These are phyloP conservation scores for Claviceps maximensis DNA, from an alignment of 2,329 filamentous ascomycete genomes.

Conservation along the genomic window DNA sequence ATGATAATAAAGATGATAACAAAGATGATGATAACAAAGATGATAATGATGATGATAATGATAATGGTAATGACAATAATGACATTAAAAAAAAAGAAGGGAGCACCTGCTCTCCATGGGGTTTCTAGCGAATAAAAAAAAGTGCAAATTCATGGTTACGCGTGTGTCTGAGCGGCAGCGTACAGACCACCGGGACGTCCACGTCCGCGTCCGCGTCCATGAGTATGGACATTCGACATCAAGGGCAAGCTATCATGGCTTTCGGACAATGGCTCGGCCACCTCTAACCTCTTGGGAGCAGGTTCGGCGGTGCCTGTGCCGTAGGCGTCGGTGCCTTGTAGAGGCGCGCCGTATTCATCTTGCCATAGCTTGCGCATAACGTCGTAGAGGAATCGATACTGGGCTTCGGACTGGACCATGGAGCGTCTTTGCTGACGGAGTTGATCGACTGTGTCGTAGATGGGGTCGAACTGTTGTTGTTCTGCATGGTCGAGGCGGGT, in stretches of 20 bases:
- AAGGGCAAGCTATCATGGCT: neutral
- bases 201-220: neutral
- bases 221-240: neutral
- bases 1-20: neutral
- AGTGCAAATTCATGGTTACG: neutral
- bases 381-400: constrained; percentile 82
- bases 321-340: constrained; percentile 18
- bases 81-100: neutral
- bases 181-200: neutral
- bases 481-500: constrained; percentile 11
- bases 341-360: constrained; percentile 42
- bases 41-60: neutral
- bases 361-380: constrained; percentile 65
- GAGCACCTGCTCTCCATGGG: too few relatives aligned
- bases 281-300: constrained; percentile 39
- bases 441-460: constrained; percentile 66
- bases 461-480: constrained; percentile 49
- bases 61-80: neutral
- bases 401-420: constrained; percentile 86
- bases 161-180: neutral
- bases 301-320: constrained; percentile 29
- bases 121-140: too few relatives aligned
- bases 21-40: neutral
- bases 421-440: constrained; percentile 79
- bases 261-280: constrained; percentile 29